Percentiles rank a stretch among this genome's conserved stretches.
Conservation (phyloP, 1,284 basidiomycete species). For the Ustilago hordei region DNA sequence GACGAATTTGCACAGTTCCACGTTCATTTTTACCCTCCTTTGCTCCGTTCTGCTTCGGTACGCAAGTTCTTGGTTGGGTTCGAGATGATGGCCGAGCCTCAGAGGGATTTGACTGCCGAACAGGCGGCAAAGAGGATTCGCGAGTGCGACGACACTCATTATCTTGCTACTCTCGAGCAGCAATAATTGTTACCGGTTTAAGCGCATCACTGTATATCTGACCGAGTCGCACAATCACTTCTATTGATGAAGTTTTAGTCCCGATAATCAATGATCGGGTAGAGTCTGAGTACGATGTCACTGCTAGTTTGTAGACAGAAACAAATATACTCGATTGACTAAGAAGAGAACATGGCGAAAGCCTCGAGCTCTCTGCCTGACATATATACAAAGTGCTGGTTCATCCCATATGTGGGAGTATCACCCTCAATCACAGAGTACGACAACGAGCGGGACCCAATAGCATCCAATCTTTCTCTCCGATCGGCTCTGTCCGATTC, state of each 20-base stretch:
- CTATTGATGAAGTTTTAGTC: neutral
- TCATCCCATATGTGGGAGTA: too few relatives aligned
- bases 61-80: slow-evolving; percentile 93
- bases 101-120: slow-evolving; percentile 90
- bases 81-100: slow-evolving; percentile 90
- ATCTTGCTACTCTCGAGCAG: slow-evolving; percentile 39
- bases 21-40: slow-evolving; percentile 88
- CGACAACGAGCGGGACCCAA: too few relatives aligned
- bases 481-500: too few relatives aligned
- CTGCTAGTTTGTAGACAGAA: too few relatives aligned
- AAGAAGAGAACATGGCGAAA: too few relatives aligned
- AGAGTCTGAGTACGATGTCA: too few relatives aligned
- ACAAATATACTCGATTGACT: too few relatives aligned
- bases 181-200: neutral
- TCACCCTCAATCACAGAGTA: too few relatives aligned
- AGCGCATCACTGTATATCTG: neutral
- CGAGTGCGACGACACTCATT: slow-evolving; percentile 62
- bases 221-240: neutral
- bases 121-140: slow-evolving; percentile 82
- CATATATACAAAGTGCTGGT: too few relatives aligned
- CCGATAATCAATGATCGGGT: too few relatives aligned
- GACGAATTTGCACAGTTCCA: slow-evolving; percentile 79
- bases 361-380: too few relatives aligned
- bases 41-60: slow-evolving; percentile 83
- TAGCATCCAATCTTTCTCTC: too few relatives aligned